Base-by-base conservation (phyloP, 2,329 filamentous ascomycete species). In the Blumeria hordei region DNA sequence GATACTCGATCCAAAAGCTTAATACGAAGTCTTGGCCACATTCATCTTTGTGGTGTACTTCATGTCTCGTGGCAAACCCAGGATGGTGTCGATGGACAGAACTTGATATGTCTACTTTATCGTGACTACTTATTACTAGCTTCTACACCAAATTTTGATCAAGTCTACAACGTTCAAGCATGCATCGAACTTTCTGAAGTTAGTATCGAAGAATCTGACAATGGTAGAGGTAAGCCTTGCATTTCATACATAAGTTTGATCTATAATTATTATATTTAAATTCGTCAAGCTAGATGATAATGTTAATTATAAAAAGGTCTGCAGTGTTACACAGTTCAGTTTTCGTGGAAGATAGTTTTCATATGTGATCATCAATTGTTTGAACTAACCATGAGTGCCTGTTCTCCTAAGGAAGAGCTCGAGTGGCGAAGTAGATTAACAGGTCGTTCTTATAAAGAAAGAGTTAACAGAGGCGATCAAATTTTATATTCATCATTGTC, bases 271-370 rank as follows among this genome's bases (percentile, higher is more conserved):
- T 33, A 14, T 18, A 39, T 16, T 6, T 12, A 14, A 28, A 7
- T 33, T 32, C 14, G 35, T 47, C 32, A 14, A 18, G 10, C 4
- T 28, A 8, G 37, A 14, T 3, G 34, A 45, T 36, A 0, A 44
- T 16, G 14, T 41, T 54, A 36, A 54, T 11, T 8, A 3, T 12
- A 11, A 34, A 49, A 58, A 94, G 88, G 87, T 0, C 66, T 96
- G 7, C 87, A 90, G 71, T 95, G 88, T 63, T 82, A 92, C 59
- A 85, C 84, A 3, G 85, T 85, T 0, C 80, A 85, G 0, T 85
- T 85, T 66, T 92, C 88, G 1, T 96, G 88, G 90, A 98, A 96
- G 65, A 63, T 95, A 10, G 74, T 86, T 2, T 95, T 96, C 63
- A 81, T 92, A 64, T 77, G 78, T 59, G 74, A 83, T 56, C 77